Evolutionary conservation across 2,329 filamentous ascomycete genomes (phyloP).

Genomic region (Exophiala viscosa): DNA sequence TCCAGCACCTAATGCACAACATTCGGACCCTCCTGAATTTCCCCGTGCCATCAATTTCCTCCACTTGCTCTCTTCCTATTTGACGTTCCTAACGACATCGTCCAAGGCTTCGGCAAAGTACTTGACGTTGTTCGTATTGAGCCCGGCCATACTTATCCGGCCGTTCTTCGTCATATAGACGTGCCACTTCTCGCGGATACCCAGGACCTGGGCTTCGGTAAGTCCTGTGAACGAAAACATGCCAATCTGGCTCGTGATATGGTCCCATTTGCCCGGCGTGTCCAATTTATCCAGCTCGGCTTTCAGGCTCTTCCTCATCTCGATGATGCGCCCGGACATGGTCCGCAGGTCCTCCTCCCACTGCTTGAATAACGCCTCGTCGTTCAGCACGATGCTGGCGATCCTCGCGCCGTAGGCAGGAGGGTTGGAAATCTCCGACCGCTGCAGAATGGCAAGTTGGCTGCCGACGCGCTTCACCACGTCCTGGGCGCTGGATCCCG

Average conservation of each 20-base stretch:
- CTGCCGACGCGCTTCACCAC: conserved; percentile 66
- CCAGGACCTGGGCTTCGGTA: conserved; percentile 46
- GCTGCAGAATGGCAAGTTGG: conserved; percentile 89
- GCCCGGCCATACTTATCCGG: conserved; percentile 95
- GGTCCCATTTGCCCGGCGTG: conserved; percentile 90
- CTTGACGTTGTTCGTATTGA: conserved; percentile 87
- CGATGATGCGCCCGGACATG: conserved; percentile 93
- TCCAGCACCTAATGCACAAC: neutral
- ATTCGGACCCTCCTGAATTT: too few relatives aligned
- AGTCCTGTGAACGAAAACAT: conserved; percentile 86
- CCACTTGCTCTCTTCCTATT: too few relatives aligned
- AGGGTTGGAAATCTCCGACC: conserved; percentile 95
- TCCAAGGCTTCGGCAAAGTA: conserved; percentile 90
- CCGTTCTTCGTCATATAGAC: conserved; percentile 82
- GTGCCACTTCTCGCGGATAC: conserved; percentile 47
- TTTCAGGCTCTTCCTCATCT: conserved; percentile 78
- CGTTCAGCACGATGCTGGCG: conserved; percentile 78
- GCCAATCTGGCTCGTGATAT: conserved; percentile 97
- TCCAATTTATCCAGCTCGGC: conserved; percentile 76
- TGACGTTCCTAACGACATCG: conserved; percentile 61
- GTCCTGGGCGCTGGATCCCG: conserved; percentile 62
- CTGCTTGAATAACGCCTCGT: conserved; percentile 73
- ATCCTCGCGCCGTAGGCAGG: conserved; percentile 92
- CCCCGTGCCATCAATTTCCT: too few relatives aligned
- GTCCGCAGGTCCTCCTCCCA: conserved; percentile 90